Evolutionary conservation across 352 stramenopile species (phyloP).

Genomic region (Peronospora belbahrii): DNA sequence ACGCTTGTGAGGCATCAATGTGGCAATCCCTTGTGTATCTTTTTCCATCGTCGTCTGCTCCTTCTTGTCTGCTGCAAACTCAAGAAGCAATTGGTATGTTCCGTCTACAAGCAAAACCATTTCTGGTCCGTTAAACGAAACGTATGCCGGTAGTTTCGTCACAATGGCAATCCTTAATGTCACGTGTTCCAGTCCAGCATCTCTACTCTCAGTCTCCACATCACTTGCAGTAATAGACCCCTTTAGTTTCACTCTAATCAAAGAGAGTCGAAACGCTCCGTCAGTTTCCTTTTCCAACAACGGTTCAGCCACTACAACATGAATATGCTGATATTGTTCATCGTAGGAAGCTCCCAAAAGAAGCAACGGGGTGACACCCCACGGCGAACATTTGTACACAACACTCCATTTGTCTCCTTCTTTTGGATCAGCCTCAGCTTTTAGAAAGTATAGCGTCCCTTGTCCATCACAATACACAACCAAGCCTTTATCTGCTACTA

Average conservation of each 20-base stretch:
- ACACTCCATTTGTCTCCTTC: conserved; percentile 29
- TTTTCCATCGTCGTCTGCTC: not conserved
- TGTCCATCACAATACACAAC: conserved; percentile 62
- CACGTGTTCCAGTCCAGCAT: conserved; percentile 32
- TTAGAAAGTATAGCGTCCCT: conserved; percentile 46
- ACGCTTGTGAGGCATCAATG: conserved; percentile 35
- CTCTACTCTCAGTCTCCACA: conserved; percentile 29
- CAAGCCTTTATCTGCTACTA: conserved; percentile 48
- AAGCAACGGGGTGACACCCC: conserved; percentile 29
- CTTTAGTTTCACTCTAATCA: conserved; percentile 26
- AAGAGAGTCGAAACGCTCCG: conserved; percentile 43
- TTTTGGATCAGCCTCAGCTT: conserved; percentile 22
- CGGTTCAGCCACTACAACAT: conserved; percentile 40
- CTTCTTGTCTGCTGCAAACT: conserved; percentile 18
- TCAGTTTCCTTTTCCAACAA: conserved; percentile 40
- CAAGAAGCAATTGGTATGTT: conserved; percentile 41
- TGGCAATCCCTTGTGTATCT: not conserved
- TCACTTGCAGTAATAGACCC: conserved; percentile 10
- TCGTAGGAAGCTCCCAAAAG: conserved; percentile 46
- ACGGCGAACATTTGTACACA: conserved; percentile 47
- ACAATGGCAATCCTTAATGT: conserved; percentile 38
- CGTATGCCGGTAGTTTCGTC: conserved; percentile 42
- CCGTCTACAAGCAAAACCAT: conserved; percentile 57
- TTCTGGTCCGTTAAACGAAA: conserved; percentile 37
- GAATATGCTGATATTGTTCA: conserved; percentile 29